Evolutionary conservation across 1,284 basidiomycete species (phyloP).

Genomic region (Fistulina hepatica): DNA sequence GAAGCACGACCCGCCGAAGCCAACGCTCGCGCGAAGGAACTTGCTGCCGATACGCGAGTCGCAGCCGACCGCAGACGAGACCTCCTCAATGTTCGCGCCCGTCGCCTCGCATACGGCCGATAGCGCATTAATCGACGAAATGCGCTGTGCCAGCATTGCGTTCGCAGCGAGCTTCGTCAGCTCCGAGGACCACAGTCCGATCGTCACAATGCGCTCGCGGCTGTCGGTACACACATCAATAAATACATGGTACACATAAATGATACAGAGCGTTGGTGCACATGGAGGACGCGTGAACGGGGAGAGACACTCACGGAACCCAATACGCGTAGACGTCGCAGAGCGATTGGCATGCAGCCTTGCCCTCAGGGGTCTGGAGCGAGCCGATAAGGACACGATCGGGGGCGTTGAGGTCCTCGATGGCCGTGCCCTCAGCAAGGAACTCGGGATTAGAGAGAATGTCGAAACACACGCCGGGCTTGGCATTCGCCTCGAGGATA

Average conservation of each 20-base stretch:
- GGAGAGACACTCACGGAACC: constrained; percentile 62
- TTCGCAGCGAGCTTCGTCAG: constrained; percentile 98
- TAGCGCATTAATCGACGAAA: constrained; percentile 96
- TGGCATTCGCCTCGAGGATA: constrained; percentile 96
- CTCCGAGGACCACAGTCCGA: constrained; percentile 98
- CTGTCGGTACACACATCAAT: constrained; percentile 4
- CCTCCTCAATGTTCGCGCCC: constrained; percentile 97
- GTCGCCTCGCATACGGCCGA: constrained; percentile 99
- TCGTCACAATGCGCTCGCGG: constrained; percentile 75
- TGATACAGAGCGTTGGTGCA: background rate
- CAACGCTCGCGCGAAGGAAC: constrained; percentile 91
- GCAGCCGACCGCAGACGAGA: constrained; percentile 87
- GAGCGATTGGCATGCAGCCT: constrained; percentile 70
- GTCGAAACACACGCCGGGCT: constrained; percentile 84
- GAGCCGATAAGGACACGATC: constrained; percentile 98
- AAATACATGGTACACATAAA: constrained; percentile 4
- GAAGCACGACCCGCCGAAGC: constrained; percentile 99
- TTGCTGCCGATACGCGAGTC: constrained; percentile 91
- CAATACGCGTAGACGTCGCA: constrained; percentile 86
- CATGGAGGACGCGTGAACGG: background rate
- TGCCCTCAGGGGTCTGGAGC: constrained; percentile 79
- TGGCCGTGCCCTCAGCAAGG: constrained; percentile 95
- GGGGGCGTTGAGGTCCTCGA: constrained; percentile 77
- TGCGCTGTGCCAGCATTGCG: constrained; percentile 96
- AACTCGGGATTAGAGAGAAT: constrained; percentile 99